These are phyloP conservation scores for Suillus sp. DNA, from an alignment of 768 basidiomycete genomes.

Conservation along the genomic window DNA sequence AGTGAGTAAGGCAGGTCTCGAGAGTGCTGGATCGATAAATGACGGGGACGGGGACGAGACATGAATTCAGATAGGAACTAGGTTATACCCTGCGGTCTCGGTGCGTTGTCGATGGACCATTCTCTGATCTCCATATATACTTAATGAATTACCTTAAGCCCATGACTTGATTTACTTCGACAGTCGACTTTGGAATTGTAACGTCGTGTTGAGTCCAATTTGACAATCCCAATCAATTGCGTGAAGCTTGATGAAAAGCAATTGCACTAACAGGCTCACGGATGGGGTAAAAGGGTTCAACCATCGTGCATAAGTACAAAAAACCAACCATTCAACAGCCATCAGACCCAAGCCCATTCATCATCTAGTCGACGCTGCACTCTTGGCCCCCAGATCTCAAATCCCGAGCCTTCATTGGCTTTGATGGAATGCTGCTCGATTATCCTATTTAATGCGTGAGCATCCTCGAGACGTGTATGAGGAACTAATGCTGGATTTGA, in stretches of 20 bases:
- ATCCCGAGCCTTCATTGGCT: neutral
- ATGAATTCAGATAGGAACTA: neutral
- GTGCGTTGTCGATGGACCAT: neutral
- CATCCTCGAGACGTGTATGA: no score
- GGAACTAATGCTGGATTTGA: neutral
- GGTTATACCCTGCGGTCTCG: neutral
- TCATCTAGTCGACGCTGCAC: neutral
- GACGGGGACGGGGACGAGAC: neutral
- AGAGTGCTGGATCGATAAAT: slow-evolving; percentile 50
- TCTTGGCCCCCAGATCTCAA: neutral
- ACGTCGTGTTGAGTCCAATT: neutral
- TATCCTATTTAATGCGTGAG: no score
- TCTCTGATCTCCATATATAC: neutral
- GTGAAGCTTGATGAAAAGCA: neutral
- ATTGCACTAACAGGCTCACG: neutral
- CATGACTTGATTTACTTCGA: neutral
- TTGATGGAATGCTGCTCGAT: no score
- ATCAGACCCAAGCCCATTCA: neutral
- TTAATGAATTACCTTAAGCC: neutral
- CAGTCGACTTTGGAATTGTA: neutral
- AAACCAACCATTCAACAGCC: neutral
- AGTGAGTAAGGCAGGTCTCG: slow-evolving; percentile 92
- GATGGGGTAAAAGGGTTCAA: neutral
- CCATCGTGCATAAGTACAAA: neutral
- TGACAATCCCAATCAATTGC: neutral